These are phyloP conservation scores for Aureobasidium sp. DNA, from an alignment of 2,329 filamentous ascomycete species.

Conservation along the genomic window DNA sequence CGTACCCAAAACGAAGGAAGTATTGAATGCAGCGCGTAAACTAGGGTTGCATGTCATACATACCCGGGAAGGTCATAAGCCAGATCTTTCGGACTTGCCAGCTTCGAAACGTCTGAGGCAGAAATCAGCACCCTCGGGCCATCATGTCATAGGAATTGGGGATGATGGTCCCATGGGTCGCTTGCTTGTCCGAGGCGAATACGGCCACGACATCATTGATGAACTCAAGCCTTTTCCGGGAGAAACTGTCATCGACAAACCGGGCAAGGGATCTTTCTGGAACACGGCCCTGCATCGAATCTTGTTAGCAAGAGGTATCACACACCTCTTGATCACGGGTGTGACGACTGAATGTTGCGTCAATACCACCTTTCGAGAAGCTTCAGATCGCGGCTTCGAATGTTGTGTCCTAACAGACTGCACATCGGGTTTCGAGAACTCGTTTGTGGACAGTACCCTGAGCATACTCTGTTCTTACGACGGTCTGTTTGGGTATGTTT, in stretches of 20 bases:
- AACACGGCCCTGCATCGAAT: constrained; percentile 48
- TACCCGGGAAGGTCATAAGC: constrained; percentile 44
- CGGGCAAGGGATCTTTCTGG: constrained; percentile 55
- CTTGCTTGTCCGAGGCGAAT: constrained; percentile 47
- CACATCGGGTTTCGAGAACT: constrained; percentile 43
- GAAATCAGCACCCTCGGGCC: constrained; percentile 39
- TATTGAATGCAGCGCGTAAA: constrained; percentile 37
- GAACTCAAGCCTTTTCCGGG: constrained; percentile 45
- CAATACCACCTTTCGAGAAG: constrained; percentile 49
- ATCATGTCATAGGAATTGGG: constrained; percentile 44
- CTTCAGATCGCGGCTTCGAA: constrained; percentile 55
- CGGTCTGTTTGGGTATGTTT: constrained; percentile 46
- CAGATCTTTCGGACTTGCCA: constrained; percentile 48
- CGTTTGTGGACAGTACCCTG: constrained; percentile 42
- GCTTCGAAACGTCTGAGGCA: constrained; percentile 46
- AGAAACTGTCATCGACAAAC: constrained; percentile 52
- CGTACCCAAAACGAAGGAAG: constrained; percentile 25
- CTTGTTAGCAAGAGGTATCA: constrained; percentile 49
- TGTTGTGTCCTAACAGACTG: constrained; percentile 48
- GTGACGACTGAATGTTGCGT: constrained; percentile 56
- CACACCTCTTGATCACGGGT: constrained; percentile 51
- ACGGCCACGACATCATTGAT: constrained; percentile 50
- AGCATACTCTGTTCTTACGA: constrained; percentile 47
- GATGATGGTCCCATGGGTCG: constrained; percentile 49
- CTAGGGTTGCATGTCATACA: constrained; percentile 43